phyloP scores from a whole-genome alignment of 208 protist species.

The Leishmania turanica region DNA sequence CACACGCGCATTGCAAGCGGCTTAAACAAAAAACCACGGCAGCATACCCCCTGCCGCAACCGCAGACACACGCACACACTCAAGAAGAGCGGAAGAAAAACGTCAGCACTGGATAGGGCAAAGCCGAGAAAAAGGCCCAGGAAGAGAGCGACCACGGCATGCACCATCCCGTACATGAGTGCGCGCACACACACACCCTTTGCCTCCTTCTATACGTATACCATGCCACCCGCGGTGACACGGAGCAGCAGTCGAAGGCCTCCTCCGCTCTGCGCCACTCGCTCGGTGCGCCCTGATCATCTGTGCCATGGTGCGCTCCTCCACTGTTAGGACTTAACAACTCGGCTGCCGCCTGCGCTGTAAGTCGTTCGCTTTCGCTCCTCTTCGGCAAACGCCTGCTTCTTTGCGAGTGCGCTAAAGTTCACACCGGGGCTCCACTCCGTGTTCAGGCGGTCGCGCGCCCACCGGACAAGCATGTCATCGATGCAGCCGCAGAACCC shows the following conservation, averaged over 20 bases:
- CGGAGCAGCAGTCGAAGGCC: not conserved
- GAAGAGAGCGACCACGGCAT: not conserved
- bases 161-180: not conserved
- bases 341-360: slow-evolving; percentile 9
- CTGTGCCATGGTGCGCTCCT: not conserved
- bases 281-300: not conserved
- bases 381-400: slow-evolving; percentile 28
- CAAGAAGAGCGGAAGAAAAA: slow-evolving; percentile 10
- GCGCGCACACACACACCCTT: not conserved
- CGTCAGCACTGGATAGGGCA: not conserved
- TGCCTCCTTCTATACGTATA: not conserved
- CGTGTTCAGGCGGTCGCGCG: slow-evolving; percentile 60
- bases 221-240: not conserved
- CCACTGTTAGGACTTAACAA: slow-evolving; percentile 15
- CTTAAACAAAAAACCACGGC: not conserved
- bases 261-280: not conserved
- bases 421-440: slow-evolving; percentile 69
- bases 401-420: slow-evolving; percentile 53
- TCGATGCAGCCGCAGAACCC: slow-evolving; percentile 90
- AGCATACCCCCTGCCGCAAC: not conserved
- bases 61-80: not conserved
- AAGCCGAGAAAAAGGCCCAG: not conserved
- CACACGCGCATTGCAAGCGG: not conserved
- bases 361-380: slow-evolving; percentile 22
- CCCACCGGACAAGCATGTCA: slow-evolving; percentile 89